These are phyloP conservation scores for Chloridella minuta DNA, from an alignment of 352 stramenopile genomes.

Conservation along the genomic window DNA sequence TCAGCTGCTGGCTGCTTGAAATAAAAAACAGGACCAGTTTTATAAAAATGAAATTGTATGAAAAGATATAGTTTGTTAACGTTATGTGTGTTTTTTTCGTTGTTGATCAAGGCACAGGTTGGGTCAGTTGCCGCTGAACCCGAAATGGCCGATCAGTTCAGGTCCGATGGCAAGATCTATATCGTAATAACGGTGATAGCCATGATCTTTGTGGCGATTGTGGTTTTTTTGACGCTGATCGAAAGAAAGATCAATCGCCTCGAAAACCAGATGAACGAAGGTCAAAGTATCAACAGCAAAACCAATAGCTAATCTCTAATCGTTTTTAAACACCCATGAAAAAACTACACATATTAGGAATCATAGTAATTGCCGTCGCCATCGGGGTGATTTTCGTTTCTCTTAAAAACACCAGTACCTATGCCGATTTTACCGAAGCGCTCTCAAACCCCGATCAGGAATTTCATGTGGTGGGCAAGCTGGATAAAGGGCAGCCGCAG, in stretches of 20 bases:
- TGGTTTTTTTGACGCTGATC: not conserved
- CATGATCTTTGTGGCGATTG: not conserved
- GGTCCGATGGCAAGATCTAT: not conserved
- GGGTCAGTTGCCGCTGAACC: not conserved
- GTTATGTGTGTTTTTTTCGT: not conserved
- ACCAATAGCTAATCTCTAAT: no score
- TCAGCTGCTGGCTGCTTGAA: not conserved
- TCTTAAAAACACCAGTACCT: not conserved
- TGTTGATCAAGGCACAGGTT: not conserved
- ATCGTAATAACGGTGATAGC: not conserved
- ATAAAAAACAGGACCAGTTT: not conserved
- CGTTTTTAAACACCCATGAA: no score
- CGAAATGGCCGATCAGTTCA: not conserved
- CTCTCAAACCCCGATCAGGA: not conserved
- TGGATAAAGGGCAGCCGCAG: not conserved
- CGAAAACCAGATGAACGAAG: not conserved
- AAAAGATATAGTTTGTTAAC: not conserved
- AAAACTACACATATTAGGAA: constrained; percentile 4
- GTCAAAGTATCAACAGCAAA: no score
- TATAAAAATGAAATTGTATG: not conserved
- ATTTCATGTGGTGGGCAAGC: not conserved
- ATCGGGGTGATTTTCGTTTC: not conserved
- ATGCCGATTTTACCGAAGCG: not conserved
- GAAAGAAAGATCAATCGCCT: not conserved
- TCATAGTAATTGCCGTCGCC: not conserved